These are phyloP conservation scores for Chlamydomonas reinhardtii DNA, from an alignment of 163 green algal genomes.

Conservation along the genomic window DNA sequence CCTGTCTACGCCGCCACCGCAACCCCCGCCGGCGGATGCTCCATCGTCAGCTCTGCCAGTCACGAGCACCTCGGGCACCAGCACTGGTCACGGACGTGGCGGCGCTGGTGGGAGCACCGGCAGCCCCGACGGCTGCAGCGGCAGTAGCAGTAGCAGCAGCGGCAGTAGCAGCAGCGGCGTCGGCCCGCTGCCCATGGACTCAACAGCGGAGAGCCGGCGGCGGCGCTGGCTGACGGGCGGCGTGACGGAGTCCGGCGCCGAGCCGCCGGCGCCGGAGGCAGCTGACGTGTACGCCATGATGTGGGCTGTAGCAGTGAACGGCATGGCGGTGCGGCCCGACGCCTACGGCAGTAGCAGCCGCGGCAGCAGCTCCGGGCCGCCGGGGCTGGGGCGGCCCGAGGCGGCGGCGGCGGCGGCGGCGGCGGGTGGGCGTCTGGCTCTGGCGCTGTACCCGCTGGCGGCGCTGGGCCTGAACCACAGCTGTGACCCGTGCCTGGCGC, in stretches of 20 bases:
- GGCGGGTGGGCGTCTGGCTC: conserved; percentile 8
- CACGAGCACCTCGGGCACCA: neutral
- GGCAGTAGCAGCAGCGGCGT: no score
- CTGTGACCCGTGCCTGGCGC: conserved; percentile 61
- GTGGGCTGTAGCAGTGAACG: conserved; percentile 42
- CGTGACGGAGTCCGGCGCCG: neutral
- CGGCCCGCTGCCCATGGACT: neutral
- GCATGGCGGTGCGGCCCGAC: conserved; percentile 47
- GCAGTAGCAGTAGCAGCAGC: neutral
- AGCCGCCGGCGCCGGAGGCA: conserved; percentile 13
- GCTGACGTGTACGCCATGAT: conserved; percentile 24
- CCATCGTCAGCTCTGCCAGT: neutral
- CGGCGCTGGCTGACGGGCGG: conserved; percentile 9
- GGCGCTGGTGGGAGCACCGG: no score
- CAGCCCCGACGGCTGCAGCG: no score
- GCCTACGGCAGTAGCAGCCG: conserved; percentile 11
- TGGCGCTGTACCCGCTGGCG: conserved; percentile 63
- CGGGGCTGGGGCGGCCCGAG: no score
- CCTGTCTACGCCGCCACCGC: neutral
- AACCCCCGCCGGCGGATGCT: no score
- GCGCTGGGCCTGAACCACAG: conserved; percentile 71
- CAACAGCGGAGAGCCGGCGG: neutral
- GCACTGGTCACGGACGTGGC: neutral
- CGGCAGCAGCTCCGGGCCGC: no score
- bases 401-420: no score